Percentiles rank a stretch among this genome's conserved stretches.
These are phyloP conservation scores for Dissophora globulifera DNA, from an alignment of 192 early-diverging fungal genomes.

Conservation along the genomic window DNA sequence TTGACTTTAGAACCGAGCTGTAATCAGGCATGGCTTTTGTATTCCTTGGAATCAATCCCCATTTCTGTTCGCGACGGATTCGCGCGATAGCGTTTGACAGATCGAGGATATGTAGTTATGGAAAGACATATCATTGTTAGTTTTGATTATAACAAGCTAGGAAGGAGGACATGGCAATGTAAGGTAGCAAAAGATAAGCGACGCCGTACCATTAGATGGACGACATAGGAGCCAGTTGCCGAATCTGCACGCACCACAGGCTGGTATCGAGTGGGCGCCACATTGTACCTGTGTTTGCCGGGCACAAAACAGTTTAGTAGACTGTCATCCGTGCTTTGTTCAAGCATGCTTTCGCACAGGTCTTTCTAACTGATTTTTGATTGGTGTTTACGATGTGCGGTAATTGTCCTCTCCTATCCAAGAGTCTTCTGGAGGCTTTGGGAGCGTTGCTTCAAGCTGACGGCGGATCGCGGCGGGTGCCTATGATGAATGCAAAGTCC, in stretches of 20 bases:
- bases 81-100: not conserved
- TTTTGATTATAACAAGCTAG: too few relatives aligned
- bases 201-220: constrained; percentile 58
- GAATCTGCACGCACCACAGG: constrained; percentile 52
- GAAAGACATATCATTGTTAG: too few relatives aligned
- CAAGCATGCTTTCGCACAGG: not conserved
- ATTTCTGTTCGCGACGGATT: constrained; percentile 39
- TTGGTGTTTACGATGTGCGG: constrained; percentile 29
- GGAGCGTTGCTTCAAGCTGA: constrained; percentile 37
- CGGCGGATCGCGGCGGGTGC: constrained; percentile 30
- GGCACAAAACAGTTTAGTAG: constrained; percentile 4
- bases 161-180: too few relatives aligned
- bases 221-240: constrained; percentile 24
- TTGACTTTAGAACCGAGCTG: constrained; percentile 49
- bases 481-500: constrained; percentile 1
- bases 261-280: constrained; percentile 57
- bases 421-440: constrained; percentile 26
- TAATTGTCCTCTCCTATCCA: constrained; percentile 53
- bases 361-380: not conserved
- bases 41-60: constrained; percentile 64
- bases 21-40: constrained; percentile 54
- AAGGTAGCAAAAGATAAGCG: not conserved
- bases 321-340: not conserved
- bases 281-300: constrained; percentile 54
- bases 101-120: too few relatives aligned